Evolutionary conservation across 305 asterid genomes (phyloP), one percentile per base, ranked within the genome.

Genomic region (Rubia balearica): DNA sequence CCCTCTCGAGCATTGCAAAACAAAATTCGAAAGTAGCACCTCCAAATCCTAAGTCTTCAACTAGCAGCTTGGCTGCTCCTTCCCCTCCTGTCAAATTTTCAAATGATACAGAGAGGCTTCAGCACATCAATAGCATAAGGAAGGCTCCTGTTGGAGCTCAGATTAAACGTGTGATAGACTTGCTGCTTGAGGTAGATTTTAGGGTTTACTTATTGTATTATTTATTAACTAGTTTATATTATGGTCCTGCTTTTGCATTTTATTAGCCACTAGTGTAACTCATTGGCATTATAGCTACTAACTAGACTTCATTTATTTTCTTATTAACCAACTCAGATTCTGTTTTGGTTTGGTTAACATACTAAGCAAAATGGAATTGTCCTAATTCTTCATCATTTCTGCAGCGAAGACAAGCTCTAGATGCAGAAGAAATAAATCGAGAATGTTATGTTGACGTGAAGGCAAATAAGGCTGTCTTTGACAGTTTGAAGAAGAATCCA

Each of bases 61-160:
- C 86, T 19, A 73, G 84, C 1, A 69, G 71, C 71, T 48, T 65
- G 36, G 65, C 91, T 75, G 73, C 92, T 75, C 72, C 86, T 71
- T 88, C 86, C 59, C 69, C 88, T 57, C 76, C 91, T 24, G 79
- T 85, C 77, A 94, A 94, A 78, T 94, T 94, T 83, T 94, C 96
- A 5, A 80, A 78, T 70, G 90, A 88, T 66, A 91, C 96, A 4
- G 90, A 89, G 75, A 86, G 92, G 62, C 98, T 91, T 76, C 96
- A 89, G 75, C 88, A 84, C 69, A 91, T 91, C 75, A 88, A 91
- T 74, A 90, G 88, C 85, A 88, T 91, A 76, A 82, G 98, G 81
- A 94, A 88, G 85, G 90, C 89, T 76, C 96, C 98, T 27, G 97
- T 88, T 0, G 97, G 99, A 73, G 89, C 97, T 74, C 99, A 94